These are phyloP conservation scores for Collybiopsis luxurians DNA, from an alignment of 768 basidiomycete genomes.

Conservation along the genomic window DNA sequence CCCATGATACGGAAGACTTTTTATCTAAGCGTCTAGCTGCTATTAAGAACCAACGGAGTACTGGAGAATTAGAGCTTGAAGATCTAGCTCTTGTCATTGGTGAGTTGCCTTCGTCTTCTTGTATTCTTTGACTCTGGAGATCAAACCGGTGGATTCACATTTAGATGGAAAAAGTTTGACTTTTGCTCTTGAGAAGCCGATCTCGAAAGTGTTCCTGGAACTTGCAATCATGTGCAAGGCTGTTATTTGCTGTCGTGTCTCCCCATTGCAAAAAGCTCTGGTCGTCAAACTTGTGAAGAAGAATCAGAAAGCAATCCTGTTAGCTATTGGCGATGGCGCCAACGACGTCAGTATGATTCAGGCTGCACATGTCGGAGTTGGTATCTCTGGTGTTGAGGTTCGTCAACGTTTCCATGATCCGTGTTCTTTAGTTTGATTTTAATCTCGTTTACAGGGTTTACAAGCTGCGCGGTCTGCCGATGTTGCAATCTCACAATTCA, in stretches of 20 bases:
- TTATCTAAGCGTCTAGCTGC: slow-evolving; percentile 85
- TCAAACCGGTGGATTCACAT: neutral
- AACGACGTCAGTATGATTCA: slow-evolving; percentile 99
- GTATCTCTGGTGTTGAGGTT: slow-evolving; percentile 97
- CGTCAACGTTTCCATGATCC: slow-evolving; percentile 1
- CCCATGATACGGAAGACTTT: slow-evolving; percentile 80
- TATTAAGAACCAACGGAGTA: slow-evolving; percentile 88
- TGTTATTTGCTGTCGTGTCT: slow-evolving; percentile 98
- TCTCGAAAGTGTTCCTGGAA: slow-evolving; percentile 89
- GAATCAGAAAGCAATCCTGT: slow-evolving; percentile 87
- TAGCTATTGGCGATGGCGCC: slow-evolving; percentile 97
- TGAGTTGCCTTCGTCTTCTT: slow-evolving; percentile 22
- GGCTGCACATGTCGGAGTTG: slow-evolving; percentile 95
- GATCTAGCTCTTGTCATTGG: slow-evolving; percentile 95
- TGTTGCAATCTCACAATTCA: slow-evolving; percentile 96
- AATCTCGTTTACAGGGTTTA: slow-evolving; percentile 58
- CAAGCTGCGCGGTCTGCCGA: slow-evolving; percentile 99
- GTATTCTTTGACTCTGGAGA: slow-evolving; percentile 12
- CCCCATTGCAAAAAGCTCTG: slow-evolving; percentile 94
- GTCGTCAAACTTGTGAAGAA: slow-evolving; percentile 99
- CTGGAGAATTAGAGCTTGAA: slow-evolving; percentile 91
- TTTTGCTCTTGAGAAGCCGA: slow-evolving; percentile 90
- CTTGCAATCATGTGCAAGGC: slow-evolving; percentile 98
- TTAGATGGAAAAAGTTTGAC: slow-evolving; percentile 93
- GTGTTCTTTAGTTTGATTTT: neutral